Evolutionary conservation across 139 green algal genomes (phyloP).

Genomic region (Pleodorina starrii): DNA sequence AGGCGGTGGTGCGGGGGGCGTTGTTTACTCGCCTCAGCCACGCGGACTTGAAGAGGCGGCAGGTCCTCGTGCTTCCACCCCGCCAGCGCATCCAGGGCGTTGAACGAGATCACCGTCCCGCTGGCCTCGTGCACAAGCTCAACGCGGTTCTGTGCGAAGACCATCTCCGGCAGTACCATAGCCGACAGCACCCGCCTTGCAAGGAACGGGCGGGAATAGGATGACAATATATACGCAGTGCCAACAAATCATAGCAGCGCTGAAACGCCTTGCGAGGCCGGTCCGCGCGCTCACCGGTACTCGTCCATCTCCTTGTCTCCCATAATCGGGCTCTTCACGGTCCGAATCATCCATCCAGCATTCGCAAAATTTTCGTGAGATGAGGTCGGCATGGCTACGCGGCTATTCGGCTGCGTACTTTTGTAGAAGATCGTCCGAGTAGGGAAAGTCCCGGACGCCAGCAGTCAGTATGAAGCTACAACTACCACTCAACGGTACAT

Average conservation of each 20-base stretch:
- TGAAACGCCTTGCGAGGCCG: too few relatives aligned
- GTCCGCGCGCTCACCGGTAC: slow-evolving; percentile 49
- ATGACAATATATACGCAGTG: background rate
- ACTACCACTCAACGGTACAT: too few relatives aligned
- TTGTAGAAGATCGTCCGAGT: too few relatives aligned
- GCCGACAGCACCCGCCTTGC: slow-evolving; percentile 21
- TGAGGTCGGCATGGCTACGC: too few relatives aligned
- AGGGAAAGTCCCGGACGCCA: too few relatives aligned
- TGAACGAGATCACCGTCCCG: slow-evolving; percentile 76
- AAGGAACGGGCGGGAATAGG: background rate
- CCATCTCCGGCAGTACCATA: slow-evolving; percentile 85
- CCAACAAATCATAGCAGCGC: background rate
- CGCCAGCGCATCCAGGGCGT: slow-evolving; percentile 79
- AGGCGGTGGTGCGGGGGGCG: too few relatives aligned
- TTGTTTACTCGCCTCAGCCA: slow-evolving; percentile 60
- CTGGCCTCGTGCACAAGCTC: slow-evolving; percentile 75
- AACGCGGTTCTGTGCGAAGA: slow-evolving; percentile 79
- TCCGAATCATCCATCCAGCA: slow-evolving; percentile 65
- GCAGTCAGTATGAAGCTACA: too few relatives aligned
- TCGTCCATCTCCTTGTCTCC: slow-evolving; percentile 63
- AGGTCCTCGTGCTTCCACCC: slow-evolving; percentile 76
- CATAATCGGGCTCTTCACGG: slow-evolving; percentile 65
- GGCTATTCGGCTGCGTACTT: too few relatives aligned
- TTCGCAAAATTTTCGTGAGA: too few relatives aligned
- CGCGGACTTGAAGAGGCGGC: slow-evolving; percentile 73